Evolutionary conservation across 768 basidiomycete genomes (phyloP).

Genomic region (Termitomyces sp.): DNA sequence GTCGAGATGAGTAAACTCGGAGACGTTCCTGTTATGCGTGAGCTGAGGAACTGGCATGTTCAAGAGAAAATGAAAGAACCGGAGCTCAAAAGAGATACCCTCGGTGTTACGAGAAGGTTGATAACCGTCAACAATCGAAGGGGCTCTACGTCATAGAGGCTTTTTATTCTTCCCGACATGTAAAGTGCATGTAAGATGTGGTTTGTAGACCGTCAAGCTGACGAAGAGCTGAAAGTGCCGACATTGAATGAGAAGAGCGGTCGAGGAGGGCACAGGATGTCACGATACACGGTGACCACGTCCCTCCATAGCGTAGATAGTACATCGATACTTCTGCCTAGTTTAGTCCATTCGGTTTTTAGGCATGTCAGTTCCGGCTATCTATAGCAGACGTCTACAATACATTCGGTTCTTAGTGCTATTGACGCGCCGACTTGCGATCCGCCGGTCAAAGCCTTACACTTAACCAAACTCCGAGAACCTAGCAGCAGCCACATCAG

Average conservation of each 20-base stretch:
- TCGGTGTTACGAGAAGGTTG: constrained; percentile 13
- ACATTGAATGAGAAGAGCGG: constrained; percentile 28
- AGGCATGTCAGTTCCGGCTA: no score
- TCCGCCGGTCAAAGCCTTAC: no score
- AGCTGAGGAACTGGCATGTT: background rate
- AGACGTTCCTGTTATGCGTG: constrained; percentile 36
- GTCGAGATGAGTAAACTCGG: constrained; percentile 40
- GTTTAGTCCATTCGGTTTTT: no score
- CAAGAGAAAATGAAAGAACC: constrained; percentile 11
- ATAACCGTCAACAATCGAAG: constrained; percentile 24
- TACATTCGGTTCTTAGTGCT: no score
- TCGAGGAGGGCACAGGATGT: constrained; percentile 23
- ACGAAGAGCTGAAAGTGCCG: constrained; percentile 33
- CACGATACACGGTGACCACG: no score
- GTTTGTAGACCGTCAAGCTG: constrained; percentile 21
- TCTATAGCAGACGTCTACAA: no score
- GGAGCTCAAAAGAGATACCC: constrained; percentile 23
- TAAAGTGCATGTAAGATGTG: constrained; percentile 13
- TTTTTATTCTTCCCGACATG: constrained; percentile 20
- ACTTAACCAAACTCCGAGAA: no score
- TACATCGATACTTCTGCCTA: no score
- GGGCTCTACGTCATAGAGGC: constrained; percentile 20
- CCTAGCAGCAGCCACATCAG: no score
- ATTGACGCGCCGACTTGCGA: no score
- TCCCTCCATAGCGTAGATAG: no score